Percentiles rank a stretch among this genome's conserved stretches.
phyloP scores from a whole-genome alignment of 2,329 filamentous ascomycete species.

The Fusarium proliferatum region DNA sequence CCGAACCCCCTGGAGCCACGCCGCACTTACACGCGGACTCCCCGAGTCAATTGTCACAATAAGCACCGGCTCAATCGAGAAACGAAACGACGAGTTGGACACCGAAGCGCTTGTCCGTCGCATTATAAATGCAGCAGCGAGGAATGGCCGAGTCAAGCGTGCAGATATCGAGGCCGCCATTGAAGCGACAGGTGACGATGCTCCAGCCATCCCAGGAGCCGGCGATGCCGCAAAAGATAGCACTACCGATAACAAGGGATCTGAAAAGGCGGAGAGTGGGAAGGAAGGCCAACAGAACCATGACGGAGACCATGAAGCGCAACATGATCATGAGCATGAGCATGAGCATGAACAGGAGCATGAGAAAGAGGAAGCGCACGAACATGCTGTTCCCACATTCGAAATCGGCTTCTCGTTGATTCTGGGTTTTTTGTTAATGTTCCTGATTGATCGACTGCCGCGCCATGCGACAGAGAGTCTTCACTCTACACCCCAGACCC shows the following conservation, averaged over 20 bases:
- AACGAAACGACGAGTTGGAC: conserved; percentile 14
- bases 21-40: conserved; percentile 42
- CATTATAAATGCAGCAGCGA: conserved; percentile 8
- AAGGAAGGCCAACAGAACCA: conserved; percentile 49
- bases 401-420: conserved; percentile 90
- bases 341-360: conserved; percentile 44
- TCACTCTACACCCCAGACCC: conserved; percentile 73
- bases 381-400: conserved; percentile 66
- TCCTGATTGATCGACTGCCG: conserved; percentile 88
- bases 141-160: conserved; percentile 18
- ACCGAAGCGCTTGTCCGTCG: conserved; percentile 31
- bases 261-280: conserved; percentile 20
- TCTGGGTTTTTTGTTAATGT: conserved; percentile 95
- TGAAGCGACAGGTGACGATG: conserved; percentile 22
- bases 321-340: conserved; percentile 37
- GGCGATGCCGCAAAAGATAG: conserved; percentile 18
- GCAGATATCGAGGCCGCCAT: conserved; percentile 27
- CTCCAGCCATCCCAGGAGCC: conserved; percentile 25
- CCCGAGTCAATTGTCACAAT: conserved; percentile 38
- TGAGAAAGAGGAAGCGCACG: conserved; percentile 51
- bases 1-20: conserved; percentile 48
- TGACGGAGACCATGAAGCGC: conserved; percentile 43
- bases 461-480: conserved; percentile 75
- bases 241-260: conserved; percentile 7
- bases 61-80: conserved; percentile 17